phyloP scores from a whole-genome alignment of 805 yeast species.

The Vanderwaltozyma polyspora region DNA sequence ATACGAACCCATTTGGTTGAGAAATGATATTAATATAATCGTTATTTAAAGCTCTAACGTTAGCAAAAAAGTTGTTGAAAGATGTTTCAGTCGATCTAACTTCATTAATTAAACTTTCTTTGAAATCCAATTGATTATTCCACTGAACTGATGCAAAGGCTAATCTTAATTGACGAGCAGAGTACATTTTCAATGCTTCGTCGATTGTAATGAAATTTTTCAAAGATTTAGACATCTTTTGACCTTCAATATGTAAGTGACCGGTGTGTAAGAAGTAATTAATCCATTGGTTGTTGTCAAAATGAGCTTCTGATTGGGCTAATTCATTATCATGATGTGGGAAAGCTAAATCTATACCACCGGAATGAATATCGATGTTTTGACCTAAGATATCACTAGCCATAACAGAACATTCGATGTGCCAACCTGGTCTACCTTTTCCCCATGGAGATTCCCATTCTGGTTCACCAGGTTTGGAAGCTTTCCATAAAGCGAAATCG shows the following conservation, averaged over 20 bases:
- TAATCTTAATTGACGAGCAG: constrained; percentile 76
- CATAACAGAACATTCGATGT: constrained; percentile 98
- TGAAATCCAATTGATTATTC: constrained; percentile 89
- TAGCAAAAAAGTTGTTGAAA: constrained; percentile 73
- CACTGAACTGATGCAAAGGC: constrained; percentile 87
- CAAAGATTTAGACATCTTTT: constrained; percentile 91
- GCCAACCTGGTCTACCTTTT: constrained; percentile 98
- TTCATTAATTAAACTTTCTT: constrained; percentile 65
- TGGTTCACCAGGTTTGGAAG: constrained; percentile 95
- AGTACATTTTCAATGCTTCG: constrained; percentile 64
- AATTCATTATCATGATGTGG: constrained; percentile 98
- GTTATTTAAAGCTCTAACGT: constrained; percentile 65
- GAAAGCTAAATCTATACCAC: constrained; percentile 94
- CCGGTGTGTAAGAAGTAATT: constrained; percentile 96
- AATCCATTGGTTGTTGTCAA: constrained; percentile 86
- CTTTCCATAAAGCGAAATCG: constrained; percentile 95
- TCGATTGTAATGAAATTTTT: constrained; percentile 92
- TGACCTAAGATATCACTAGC: constrained; percentile 80
- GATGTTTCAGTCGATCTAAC: constrained; percentile 67
- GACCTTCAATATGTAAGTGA: constrained; percentile 96
- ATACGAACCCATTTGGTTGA: constrained; percentile 32
- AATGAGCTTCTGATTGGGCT: constrained; percentile 94
- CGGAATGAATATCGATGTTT: constrained; percentile 87
- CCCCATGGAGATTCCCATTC: constrained; percentile 97
- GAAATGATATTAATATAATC: constrained; percentile 41